phyloP scores from a whole-genome alignment of 306 rosid species.

The Acmispon strigosus region DNA sequence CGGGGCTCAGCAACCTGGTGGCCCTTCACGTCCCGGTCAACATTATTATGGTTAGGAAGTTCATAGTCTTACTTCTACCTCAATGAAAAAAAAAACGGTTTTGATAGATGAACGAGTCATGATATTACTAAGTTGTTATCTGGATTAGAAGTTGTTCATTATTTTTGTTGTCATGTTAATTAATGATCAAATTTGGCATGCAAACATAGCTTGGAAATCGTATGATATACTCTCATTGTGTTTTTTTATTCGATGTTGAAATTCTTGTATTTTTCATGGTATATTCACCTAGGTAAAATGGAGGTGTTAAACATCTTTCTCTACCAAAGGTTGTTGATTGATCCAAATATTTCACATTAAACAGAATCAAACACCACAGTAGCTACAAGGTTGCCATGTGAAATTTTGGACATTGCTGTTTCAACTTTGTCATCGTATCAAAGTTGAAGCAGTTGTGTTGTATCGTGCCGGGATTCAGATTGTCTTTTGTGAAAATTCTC shows the following conservation, averaged over 20 bases:
- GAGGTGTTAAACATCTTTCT: neutral
- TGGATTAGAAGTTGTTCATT: constrained; percentile 7
- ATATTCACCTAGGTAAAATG: neutral
- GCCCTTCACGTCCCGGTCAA: constrained; percentile 27
- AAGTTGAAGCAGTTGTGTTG: too few species aligned
- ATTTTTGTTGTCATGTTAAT: neutral
- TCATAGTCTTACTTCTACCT: neutral
- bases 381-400: neutral
- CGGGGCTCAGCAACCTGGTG: constrained; percentile 27
- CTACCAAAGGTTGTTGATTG: neutral
- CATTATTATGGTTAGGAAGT: constrained; percentile 29
- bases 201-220: neutral
- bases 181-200: constrained; percentile 3
- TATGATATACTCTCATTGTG: neutral
- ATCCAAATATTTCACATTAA: neutral
- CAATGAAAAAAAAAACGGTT: constrained; percentile 1
- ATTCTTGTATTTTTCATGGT: neutral
- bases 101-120: constrained; percentile 5
- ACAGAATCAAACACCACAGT: neutral
- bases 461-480: too few species aligned
- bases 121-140: neutral
- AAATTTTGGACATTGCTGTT: neutral
- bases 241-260: neutral
- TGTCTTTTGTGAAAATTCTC: too few species aligned
- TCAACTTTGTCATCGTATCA: neutral